Evolutionary conservation across 1,284 basidiomycete genomes (phyloP).

Genomic region (Ceratobasidium sp.): DNA sequence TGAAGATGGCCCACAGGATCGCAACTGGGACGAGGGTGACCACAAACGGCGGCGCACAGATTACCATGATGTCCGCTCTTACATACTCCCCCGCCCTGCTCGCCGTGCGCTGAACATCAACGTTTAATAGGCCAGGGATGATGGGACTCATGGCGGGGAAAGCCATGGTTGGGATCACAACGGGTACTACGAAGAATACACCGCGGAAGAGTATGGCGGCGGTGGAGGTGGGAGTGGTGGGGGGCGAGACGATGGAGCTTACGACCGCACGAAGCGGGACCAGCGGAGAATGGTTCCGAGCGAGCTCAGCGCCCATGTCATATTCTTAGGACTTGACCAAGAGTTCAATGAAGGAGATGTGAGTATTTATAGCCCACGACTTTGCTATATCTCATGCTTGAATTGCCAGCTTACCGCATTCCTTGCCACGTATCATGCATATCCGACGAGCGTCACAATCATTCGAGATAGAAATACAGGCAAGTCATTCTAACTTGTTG

Average conservation of each 20-base stretch:
- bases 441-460: constrained; percentile 86
- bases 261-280: constrained; percentile 52
- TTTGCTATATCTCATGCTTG: constrained; percentile 5
- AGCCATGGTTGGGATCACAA: constrained; percentile 56
- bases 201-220: constrained; percentile 28
- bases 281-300: constrained; percentile 76
- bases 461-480: constrained; percentile 93
- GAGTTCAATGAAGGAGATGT: constrained; percentile 92
- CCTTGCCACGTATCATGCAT: constrained; percentile 75
- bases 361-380: constrained; percentile 57
- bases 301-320: constrained; percentile 87
- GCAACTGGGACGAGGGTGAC: constrained; percentile 57
- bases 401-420: constrained; percentile 78
- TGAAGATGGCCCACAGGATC: constrained; percentile 10
- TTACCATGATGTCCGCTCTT: constrained; percentile 42
- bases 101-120: constrained; percentile 28
- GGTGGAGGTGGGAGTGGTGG: constrained; percentile 36
- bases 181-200: constrained; percentile 52
- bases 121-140: constrained; percentile 44
- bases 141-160: constrained; percentile 53
- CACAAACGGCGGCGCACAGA: constrained; percentile 67
- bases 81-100: constrained; percentile 22
- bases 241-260: constrained; percentile 49
- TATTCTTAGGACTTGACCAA: constrained; percentile 88
- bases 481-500: constrained; percentile 79